Evolutionary conservation across 805 yeast genomes (phyloP), one percentile per base, ranked within the genome.

Genomic region (Blastobotrys terrestris): DNA sequence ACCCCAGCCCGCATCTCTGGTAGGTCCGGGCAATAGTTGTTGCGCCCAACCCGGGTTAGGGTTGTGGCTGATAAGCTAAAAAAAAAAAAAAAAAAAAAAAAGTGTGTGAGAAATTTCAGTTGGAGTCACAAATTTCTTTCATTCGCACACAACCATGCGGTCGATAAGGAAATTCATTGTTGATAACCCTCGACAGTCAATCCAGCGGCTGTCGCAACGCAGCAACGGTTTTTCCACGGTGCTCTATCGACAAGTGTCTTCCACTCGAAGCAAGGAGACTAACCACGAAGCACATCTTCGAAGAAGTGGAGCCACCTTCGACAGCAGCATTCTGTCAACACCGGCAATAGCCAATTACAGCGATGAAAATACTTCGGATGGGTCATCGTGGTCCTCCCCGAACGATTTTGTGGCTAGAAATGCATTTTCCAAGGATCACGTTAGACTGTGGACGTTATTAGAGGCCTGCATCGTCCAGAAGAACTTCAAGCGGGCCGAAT

Each of bases 391-490:
- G 70, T 62, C 69, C 5, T 63, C 69, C n/a, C 68, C 69, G 5
- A 55, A 62, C 31, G 70, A 67, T 42, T 45, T 53, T 13, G 54
- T 66, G 3, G 49, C 63, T 2, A 52, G 68, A 39, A 64, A 63
- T 48, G 57, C 63, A 3, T 66, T 65, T 64, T 76, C 85, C 3
- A 78, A 77, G 62, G 84, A 81, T 57, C 77, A 79, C n/a, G 72
- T 75, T 50, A 84, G 84, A 60, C 72, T 85, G 16, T 89, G 91
- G 82, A 79, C 91, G 2, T 68, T 89, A 39, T 73, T 88, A 42
- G 96, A 89, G 60, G 92, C 94, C 0, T 84, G 91, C 58, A 63
- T 89, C 31, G 79, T 81, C 44, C 77, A 85, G 35, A 76, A 77
- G 50, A 85, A 86, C 63, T 78, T 76, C 59, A 78, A 76, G 19